A percentile compares a stretch with the other conserved stretches of the same genome.
These are phyloP conservation scores for Amaranthus palmeri DNA, from an alignment of 148 eudicot genomes.

Conservation along the genomic window DNA sequence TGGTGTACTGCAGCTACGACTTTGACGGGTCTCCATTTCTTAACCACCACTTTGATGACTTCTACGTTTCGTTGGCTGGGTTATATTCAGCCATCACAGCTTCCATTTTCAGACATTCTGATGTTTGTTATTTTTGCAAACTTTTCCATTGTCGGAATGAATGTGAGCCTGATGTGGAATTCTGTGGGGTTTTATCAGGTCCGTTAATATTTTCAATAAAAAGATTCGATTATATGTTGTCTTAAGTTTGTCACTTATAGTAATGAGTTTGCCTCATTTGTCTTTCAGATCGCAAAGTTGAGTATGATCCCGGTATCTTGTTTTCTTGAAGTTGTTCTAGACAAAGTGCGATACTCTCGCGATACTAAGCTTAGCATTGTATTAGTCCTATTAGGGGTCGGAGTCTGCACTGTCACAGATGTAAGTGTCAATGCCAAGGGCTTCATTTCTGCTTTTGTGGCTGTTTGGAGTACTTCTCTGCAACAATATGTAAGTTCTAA, in stretches of 20 bases:
- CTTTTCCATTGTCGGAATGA: constrained; percentile 84
- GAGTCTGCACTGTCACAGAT: constrained; percentile 69
- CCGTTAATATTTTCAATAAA: constrained; percentile 10
- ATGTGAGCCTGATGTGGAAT: constrained; percentile 86
- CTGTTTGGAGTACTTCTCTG: constrained; percentile 73
- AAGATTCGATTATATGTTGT: neutral
- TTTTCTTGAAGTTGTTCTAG: constrained; percentile 56
- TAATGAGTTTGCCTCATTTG: constrained; percentile 4
- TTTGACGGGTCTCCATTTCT: constrained; percentile 74
- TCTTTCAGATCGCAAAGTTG: constrained; percentile 68
- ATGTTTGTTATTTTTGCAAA: constrained; percentile 71
- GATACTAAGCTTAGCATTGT: constrained; percentile 66
- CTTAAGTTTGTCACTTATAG: neutral
- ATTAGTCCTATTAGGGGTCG: constrained; percentile 62
- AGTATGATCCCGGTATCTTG: constrained; percentile 79
- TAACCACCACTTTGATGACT: constrained; percentile 68
- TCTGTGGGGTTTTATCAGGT: constrained; percentile 89
- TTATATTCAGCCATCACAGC: constrained; percentile 50
- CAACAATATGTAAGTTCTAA: constrained; percentile 63
- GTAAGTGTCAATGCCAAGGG: constrained; percentile 66
- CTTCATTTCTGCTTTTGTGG: constrained; percentile 61
- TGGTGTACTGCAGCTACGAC: constrained; percentile 58
- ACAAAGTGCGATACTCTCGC: constrained; percentile 54
- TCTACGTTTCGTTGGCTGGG: constrained; percentile 49
- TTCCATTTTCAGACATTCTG: constrained; percentile 52